Evolutionary conservation across 2,329 filamentous ascomycete genomes (phyloP).

Genomic region (Neonectria sp.): DNA sequence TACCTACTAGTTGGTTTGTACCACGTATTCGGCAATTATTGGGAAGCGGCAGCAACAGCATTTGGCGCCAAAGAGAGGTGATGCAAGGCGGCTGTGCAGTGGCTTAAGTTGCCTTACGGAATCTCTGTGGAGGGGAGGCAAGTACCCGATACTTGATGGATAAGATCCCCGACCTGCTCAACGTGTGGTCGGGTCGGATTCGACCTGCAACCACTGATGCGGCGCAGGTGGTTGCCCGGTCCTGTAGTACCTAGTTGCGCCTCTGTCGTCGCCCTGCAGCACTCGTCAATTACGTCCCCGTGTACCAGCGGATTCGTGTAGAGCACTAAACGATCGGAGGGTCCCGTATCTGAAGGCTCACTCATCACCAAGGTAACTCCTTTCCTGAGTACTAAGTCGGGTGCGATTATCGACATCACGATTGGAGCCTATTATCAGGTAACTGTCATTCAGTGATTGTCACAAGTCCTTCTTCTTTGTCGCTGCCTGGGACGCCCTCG

Average conservation of each 20-base stretch:
- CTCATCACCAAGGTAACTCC: too few species aligned
- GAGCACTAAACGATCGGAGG: not conserved
- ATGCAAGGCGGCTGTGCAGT: not conserved
- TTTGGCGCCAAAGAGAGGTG: not conserved
- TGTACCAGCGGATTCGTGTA: not conserved
- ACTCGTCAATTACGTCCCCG: not conserved
- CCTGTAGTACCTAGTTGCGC: slow-evolving; percentile 6
- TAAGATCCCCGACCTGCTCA: not conserved
- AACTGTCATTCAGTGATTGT: not conserved
- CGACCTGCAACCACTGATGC: slow-evolving; percentile 1
- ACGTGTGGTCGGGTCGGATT: slow-evolving; percentile 12
- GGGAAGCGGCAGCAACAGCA: not conserved
- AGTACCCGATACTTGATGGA: slow-evolving; percentile 21
- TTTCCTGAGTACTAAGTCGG: not conserved
- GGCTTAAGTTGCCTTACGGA: not conserved
- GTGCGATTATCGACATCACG: not conserved
- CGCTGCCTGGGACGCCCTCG: slow-evolving; percentile 35
- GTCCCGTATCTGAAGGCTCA: not conserved
- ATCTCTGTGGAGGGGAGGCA: not conserved
- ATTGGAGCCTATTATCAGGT: slow-evolving; percentile 16
- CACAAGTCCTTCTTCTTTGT: slow-evolving; percentile 31
- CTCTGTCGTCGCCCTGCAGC: not conserved
- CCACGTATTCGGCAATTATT: not conserved
- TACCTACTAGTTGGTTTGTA: not conserved
- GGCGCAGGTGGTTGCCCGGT: not conserved